Evolutionary conservation across 768 basidiomycete genomes (phyloP), one percentile per base, ranked within the genome.

Genomic region (Russula lepida): DNA sequence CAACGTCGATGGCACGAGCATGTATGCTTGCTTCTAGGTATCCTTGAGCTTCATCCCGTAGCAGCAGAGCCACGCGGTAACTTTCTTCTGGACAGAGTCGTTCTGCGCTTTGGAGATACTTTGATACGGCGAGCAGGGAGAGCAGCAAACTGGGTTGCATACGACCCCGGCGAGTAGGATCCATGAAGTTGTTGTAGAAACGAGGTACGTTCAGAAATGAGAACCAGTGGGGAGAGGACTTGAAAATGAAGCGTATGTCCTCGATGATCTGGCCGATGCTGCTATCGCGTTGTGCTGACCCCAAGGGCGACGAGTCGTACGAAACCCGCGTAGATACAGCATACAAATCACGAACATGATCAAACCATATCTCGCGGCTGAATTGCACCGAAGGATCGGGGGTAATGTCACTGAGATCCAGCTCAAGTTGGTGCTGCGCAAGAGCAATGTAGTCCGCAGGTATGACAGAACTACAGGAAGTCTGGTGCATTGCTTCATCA

Each of bases 351-450:
- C 88, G 72, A 17, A 90, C 76, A 5, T 80, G 82, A 68, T 89
- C 89, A 85, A 86, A 91, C 89, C 89, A 89, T 27, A 81, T 84
- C 74, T 86, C 83, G 53, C 86, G 85, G 19, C 78, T 75, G 70
- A 87, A 88, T 50, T 79, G 77, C 39, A 87, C 73, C 11, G 86
- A 85, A 6, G 88, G 88, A 62, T 84, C 81, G 49, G 74, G 56
- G 43, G 64, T 66, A 25, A 74, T 62, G 13, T 54, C 54, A 17
- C 39, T 33, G 5, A 30, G 44, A n/a, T 54, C 58, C 25, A 63
- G 66, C 17, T 50, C 52, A 17, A 32, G 44, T 52, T 44, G 54
- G 30, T 58, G 55, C 15, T 52, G 63, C 35, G 15, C 35, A 30
- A 56, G 4, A 44, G 25, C 32, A 1, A 54, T 33, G 23, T 56